phyloP scores from a whole-genome alignment of 2,329 filamentous ascomycete species.

The Fusarium coffeatum region DNA sequence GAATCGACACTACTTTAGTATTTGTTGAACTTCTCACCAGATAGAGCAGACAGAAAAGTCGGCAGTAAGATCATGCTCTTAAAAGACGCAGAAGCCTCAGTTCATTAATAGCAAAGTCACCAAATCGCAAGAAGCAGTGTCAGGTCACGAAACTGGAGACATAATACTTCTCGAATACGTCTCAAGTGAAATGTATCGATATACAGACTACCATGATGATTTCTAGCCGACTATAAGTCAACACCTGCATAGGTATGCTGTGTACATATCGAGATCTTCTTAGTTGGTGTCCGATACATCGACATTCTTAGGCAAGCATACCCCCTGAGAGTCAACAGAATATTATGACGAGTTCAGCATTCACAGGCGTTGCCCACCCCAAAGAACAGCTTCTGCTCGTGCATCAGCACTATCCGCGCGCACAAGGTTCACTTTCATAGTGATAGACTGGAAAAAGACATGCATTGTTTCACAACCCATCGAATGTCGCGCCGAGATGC shows the following conservation, averaged over 20 bases:
- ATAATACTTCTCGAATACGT: background rate
- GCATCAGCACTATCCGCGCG: too few species aligned
- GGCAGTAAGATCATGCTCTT: background rate
- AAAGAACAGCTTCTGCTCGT: background rate
- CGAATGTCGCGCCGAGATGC: background rate
- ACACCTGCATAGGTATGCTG: background rate
- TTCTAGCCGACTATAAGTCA: background rate
- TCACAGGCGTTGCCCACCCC: background rate
- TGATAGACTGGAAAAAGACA: background rate
- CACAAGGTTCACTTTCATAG: background rate
- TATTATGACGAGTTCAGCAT: too few species aligned
- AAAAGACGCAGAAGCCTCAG: background rate
- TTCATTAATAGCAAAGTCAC: background rate
- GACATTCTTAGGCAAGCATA: background rate
- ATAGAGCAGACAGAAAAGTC: background rate
- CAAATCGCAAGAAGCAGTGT: background rate
- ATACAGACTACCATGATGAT: background rate
- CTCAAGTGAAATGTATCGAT: too few species aligned
- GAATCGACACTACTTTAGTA: background rate
- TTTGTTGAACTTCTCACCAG: background rate
- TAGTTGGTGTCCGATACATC: background rate
- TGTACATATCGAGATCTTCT: background rate
- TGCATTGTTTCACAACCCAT: background rate
- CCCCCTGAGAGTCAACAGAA: background rate
- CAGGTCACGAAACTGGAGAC: background rate